Evolutionary conservation across 306 rosid genomes (phyloP), one percentile per base, ranked within the genome.

Genomic region (Arachis hypogaea): DNA sequence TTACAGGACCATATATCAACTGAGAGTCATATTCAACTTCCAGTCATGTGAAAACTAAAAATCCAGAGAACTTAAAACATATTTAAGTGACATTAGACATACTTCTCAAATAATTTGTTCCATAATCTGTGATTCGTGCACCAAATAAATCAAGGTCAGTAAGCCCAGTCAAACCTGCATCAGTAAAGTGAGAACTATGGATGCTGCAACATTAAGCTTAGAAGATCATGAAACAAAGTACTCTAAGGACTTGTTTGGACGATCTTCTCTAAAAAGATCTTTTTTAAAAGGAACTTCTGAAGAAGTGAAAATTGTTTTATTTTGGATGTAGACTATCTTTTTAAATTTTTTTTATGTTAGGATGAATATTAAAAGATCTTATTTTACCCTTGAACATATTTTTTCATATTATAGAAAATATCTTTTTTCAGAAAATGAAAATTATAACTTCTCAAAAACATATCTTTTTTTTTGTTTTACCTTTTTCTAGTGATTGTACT

Each of bases 91-190:
- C 51, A 71, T n/a, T 63, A 67, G 67, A 66, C 94, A 49, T 91
- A 94, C 98, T 86, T 76, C 74, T 87, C 78, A 94, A 80, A 83
- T 85, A 73, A 68, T 78, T 82, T 58, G 95, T 91, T 84, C 98
- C 98, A 42, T 82, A 71, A 73, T 94, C 98, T 42, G 97, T 84
- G 72, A 94, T 89, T 60, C 83, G 92, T 55, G 98, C 98, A 52
- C 97, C 97, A 61, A 94, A 94, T 65, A 94, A 92, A 88, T 94
- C 98, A 72, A 94, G 86, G 75, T 91, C 96, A 8, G 88, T 89
- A 77, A 94, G 91, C 55, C 89, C 87, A 40, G 93, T 92, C 86
- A 94, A 80, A 85, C 88, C 98, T 94, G 93, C 80, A 83, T 74
- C 36, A 22, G 18, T 5, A 69, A 56, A 70, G 54, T 75, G 45